A percentile compares a stretch with the other conserved stretches of the same genome.
These are phyloP conservation scores for Ophiostoma pallidulum DNA, from an alignment of 2,329 filamentous ascomycete genomes.

Conservation along the genomic window DNA sequence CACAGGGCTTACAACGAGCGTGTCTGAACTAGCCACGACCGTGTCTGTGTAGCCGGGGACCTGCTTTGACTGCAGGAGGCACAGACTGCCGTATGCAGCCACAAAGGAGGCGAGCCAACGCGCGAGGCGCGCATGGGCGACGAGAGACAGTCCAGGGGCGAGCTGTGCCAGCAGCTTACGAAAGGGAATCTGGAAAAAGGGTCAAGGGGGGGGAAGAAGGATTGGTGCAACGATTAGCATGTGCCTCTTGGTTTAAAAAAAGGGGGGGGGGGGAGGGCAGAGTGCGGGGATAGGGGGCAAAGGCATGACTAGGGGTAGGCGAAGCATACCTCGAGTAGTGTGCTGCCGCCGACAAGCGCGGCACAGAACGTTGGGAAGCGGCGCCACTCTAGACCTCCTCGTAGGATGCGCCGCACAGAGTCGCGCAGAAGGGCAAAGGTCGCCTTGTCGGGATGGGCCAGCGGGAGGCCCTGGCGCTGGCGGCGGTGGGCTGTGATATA, in stretches of 20 bases:
- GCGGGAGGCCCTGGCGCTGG: slow-evolving; percentile 23
- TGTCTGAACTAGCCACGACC: slow-evolving; percentile 20
- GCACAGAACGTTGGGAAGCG: slow-evolving; percentile 57
- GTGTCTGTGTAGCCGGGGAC: slow-evolving; percentile 34
- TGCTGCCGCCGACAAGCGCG: slow-evolving; percentile 48
- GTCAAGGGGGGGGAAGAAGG: too few relatives aligned
- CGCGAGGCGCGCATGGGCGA: slow-evolving; percentile 36
- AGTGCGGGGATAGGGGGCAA: too few relatives aligned
- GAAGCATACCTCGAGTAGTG: slow-evolving; percentile 47
- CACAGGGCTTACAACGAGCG: too few relatives aligned
- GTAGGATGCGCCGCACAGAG: slow-evolving; percentile 34
- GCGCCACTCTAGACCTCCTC: slow-evolving; percentile 42
- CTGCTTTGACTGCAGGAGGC: slow-evolving; percentile 47
- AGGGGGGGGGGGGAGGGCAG: too few relatives aligned
- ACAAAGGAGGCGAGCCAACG: slow-evolving; percentile 50
- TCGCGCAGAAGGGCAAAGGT: slow-evolving; percentile 10
- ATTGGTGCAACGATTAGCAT: not conserved
- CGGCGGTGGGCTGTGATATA: slow-evolving; percentile 32
- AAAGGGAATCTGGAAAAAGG: slow-evolving; percentile 26
- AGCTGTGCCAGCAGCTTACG: slow-evolving; percentile 21
- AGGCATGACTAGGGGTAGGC: not conserved
- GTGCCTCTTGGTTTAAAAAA: too few relatives aligned
- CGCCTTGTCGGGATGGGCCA: slow-evolving; percentile 16
- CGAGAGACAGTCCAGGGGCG: slow-evolving; percentile 19
- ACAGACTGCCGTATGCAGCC: slow-evolving; percentile 47